Evolutionary conservation across 208 protist species (phyloP).

Genomic region (Trypanosoma platydactyli): DNA sequence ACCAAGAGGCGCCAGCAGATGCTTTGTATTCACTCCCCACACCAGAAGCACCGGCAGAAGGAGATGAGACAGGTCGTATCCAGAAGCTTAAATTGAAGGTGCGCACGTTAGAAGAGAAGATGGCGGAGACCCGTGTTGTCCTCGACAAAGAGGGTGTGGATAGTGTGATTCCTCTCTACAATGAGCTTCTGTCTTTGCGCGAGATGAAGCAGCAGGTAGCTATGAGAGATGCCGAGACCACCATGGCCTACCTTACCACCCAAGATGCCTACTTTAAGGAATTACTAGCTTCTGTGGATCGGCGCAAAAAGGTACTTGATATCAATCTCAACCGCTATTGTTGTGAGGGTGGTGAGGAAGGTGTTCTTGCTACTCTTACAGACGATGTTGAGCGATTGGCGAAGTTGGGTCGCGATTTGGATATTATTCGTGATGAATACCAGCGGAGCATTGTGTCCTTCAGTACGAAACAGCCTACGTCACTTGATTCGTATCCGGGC

Average conservation of each 20-base stretch:
- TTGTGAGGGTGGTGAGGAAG: constrained; percentile 1
- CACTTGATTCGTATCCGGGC: not conserved
- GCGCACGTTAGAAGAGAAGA: constrained; percentile 17
- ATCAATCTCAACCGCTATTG: constrained; percentile 6
- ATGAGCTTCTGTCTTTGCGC: constrained; percentile 53
- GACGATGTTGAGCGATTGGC: constrained; percentile 24
- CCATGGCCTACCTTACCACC: constrained; percentile 24
- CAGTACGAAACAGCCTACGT: not conserved
- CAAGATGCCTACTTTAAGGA: constrained; percentile 22
- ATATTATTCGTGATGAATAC: constrained; percentile 19
- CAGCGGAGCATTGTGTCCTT: not conserved
- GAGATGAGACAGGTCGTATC: not conserved
- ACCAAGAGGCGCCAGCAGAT: not conserved
- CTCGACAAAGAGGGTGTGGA: constrained; percentile 39
- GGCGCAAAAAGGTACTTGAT: constrained; percentile 4
- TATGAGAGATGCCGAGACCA: constrained; percentile 16
- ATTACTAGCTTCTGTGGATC: constrained; percentile 5
- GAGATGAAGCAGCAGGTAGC: constrained; percentile 16
- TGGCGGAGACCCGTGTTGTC: constrained; percentile 44
- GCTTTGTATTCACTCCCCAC: not conserved
- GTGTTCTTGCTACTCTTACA: not conserved
- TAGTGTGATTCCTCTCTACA: constrained; percentile 52
- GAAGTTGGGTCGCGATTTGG: constrained; percentile 18
- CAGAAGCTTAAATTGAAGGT: constrained; percentile 20
- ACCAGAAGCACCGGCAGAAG: not conserved